Conservation (phyloP, 2,329 filamentous ascomycete genomes). For the Ophiostoma piceae region DNA sequence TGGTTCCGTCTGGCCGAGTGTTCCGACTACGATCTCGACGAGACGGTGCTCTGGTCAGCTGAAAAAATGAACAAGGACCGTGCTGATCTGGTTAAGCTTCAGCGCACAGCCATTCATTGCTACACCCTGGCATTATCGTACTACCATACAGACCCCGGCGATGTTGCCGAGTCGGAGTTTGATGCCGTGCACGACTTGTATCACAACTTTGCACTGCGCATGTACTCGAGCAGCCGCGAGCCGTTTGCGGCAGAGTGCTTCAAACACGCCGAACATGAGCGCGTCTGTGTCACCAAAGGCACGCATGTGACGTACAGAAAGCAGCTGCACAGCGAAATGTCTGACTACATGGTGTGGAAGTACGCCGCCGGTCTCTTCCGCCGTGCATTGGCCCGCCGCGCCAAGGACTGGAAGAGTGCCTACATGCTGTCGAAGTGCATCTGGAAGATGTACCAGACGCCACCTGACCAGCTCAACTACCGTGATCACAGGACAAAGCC, state of each 20-base stretch:
- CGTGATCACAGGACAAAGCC: conserved; percentile 40
- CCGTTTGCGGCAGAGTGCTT: conserved; percentile 61
- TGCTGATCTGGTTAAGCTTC: conserved; percentile 65
- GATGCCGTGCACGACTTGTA: conserved; percentile 55
- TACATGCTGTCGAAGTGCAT: conserved; percentile 59
- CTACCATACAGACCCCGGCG: conserved; percentile 41
- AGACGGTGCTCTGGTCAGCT: conserved; percentile 80
- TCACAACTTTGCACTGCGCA: conserved; percentile 55
- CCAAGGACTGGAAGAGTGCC: conserved; percentile 54
- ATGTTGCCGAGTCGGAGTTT: conserved; percentile 41
- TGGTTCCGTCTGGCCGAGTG: conserved; percentile 87
- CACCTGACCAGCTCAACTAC: conserved; percentile 40
- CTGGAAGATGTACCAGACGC: conserved; percentile 58
- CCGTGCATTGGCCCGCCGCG: conserved; percentile 51
- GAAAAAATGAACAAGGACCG: conserved; percentile 87
- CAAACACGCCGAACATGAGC: conserved; percentile 50
- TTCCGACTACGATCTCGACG: conserved; percentile 82
- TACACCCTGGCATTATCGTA: conserved; percentile 59
- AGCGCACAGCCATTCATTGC: conserved; percentile 78
- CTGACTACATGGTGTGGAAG: conserved; percentile 57
- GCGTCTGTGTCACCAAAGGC: conserved; percentile 47
- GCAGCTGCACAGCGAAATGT: conserved; percentile 52
- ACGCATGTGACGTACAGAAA: conserved; percentile 49
- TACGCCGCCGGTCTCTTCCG: conserved; percentile 53
- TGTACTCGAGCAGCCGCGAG: conserved; percentile 58